Percentiles rank a stretch among this genome's conserved stretches.
phyloP scores from a whole-genome alignment of 2,329 filamentous ascomycete genomes.

The Colletotrichum cordylinicola region DNA sequence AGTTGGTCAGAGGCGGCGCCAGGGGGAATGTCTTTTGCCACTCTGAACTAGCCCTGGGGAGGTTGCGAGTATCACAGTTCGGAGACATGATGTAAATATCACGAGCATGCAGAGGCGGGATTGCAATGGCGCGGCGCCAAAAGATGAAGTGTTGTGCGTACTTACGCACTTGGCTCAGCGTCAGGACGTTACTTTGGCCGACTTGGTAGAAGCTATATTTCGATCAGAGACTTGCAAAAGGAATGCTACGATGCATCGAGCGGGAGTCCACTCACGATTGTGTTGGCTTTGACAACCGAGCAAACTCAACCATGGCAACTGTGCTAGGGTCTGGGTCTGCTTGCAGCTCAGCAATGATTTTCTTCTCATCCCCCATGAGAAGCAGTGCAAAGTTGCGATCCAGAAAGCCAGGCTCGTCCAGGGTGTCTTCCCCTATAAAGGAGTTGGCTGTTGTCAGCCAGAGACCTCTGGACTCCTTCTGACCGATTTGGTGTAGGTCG shows the following conservation, averaged over 20 bases:
- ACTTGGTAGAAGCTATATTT: slow-evolving; percentile 70
- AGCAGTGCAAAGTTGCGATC: slow-evolving; percentile 89
- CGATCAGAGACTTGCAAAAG: slow-evolving; percentile 46
- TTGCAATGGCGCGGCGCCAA: slow-evolving; percentile 91
- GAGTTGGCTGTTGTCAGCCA: slow-evolving; percentile 90
- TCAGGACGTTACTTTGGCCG: slow-evolving; percentile 73
- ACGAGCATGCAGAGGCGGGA: slow-evolving; percentile 86
- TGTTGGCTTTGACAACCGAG: slow-evolving; percentile 74
- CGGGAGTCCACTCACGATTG: slow-evolving; percentile 54
- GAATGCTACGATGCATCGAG: not conserved
- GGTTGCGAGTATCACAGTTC: slow-evolving; percentile 78
- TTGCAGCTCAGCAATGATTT: slow-evolving; percentile 76
- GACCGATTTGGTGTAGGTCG: slow-evolving; percentile 73
- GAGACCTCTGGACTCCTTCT: slow-evolving; percentile 74
- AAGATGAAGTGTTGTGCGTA: slow-evolving; percentile 94
- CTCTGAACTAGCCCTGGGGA: slow-evolving; percentile 71
- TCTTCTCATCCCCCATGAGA: slow-evolving; percentile 81
- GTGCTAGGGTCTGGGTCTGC: slow-evolving; percentile 78
- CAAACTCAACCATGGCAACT: slow-evolving; percentile 80
- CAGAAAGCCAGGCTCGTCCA: slow-evolving; percentile 70
- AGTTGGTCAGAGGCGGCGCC: slow-evolving; percentile 81
- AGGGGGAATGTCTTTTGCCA: slow-evolving; percentile 85
- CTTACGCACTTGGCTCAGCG: slow-evolving; percentile 80
- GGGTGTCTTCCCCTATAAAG: slow-evolving; percentile 71
- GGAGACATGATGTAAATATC: slow-evolving; percentile 93